Percentiles rank a stretch among this genome's conserved stretches.
Evolutionary conservation across 768 basidiomycete genomes (phyloP).

Genomic region (Kwoniella sp.): DNA sequence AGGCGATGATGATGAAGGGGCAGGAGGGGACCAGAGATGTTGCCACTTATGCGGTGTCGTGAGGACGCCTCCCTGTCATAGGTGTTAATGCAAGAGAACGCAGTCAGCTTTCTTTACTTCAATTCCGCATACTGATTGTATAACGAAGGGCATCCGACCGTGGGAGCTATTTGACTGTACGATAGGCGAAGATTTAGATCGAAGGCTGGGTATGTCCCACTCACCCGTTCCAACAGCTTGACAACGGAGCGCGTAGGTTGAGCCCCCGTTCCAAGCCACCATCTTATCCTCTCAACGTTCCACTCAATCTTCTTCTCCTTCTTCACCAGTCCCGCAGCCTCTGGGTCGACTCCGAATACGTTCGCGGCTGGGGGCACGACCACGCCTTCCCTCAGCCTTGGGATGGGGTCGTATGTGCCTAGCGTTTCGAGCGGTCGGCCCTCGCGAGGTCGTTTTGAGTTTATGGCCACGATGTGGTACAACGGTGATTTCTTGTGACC

Average conservation of each 20-base stretch:
- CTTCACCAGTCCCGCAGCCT: slow-evolving; percentile 43
- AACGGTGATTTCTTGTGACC: slow-evolving; percentile 73
- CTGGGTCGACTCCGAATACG: slow-evolving; percentile 57
- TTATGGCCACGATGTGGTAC: slow-evolving; percentile 83
- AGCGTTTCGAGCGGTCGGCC: slow-evolving; percentile 84
- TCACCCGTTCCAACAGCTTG: slow-evolving; percentile 74
- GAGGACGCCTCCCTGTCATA: slow-evolving; percentile 49
- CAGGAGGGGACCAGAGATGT: slow-evolving; percentile 34
- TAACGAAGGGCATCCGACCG: not conserved
- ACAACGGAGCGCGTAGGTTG: slow-evolving; percentile 76
- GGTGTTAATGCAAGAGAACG: no score
- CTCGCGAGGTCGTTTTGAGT: slow-evolving; percentile 71
- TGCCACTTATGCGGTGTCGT: slow-evolving; percentile 50
- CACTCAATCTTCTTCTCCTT: slow-evolving; percentile 74
- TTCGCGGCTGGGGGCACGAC: slow-evolving; percentile 52
- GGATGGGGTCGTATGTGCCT: slow-evolving; percentile 77
- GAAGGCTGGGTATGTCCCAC: no score
- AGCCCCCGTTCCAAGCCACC: slow-evolving; percentile 86
- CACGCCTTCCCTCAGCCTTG: slow-evolving; percentile 29
- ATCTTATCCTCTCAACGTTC: slow-evolving; percentile 86
- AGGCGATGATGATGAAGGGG: slow-evolving; percentile 14
- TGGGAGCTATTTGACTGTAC: not conserved
- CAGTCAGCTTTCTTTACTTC: no score
- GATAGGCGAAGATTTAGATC: not conserved
- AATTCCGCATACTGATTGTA: not conserved